phyloP scores from a whole-genome alignment of 176 grass and related monocot species.

The sorghum (Sorghum bicolor) region DNA sequence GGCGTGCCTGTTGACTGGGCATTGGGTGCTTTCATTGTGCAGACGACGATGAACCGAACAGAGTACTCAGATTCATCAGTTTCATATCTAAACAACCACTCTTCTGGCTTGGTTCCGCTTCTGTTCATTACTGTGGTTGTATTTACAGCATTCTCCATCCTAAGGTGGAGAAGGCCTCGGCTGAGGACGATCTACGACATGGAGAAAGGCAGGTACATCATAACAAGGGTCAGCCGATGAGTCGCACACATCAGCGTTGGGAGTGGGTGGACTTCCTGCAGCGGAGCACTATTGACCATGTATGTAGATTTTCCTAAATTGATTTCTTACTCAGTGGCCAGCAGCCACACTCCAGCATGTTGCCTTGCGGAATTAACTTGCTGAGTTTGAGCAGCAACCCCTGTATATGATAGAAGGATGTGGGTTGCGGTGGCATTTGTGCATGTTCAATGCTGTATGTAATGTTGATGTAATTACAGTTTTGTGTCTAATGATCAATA shows the following conservation, averaged over 20 bases:
- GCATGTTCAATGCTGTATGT: not conserved
- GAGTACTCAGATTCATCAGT: conserved; percentile 45
- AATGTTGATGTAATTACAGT: conserved; percentile 18
- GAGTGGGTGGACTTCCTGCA: conserved; percentile 23
- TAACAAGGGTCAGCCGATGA: conserved; percentile 59
- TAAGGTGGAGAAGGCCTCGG: conserved; percentile 55
- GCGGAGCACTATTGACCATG: conserved; percentile 13
- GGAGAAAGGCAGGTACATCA: conserved; percentile 74
- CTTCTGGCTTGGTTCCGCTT: conserved; percentile 37
- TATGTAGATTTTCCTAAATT: conserved; percentile 37
- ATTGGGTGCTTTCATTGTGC: conserved; percentile 77
- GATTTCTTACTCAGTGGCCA: not conserved
- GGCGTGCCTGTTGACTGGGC: conserved; percentile 80
- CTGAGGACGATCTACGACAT: conserved; percentile 67
- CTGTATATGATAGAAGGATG: conserved; percentile 28
- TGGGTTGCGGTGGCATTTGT: conserved; percentile 23
- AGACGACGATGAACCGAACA: conserved; percentile 37
- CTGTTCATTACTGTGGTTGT: conserved; percentile 49
- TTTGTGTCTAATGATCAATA: conserved; percentile 11
- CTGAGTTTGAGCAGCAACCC: conserved; percentile 24
- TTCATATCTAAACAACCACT: conserved; percentile 48
- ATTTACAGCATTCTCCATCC: conserved; percentile 56
- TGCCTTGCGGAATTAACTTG: not conserved
- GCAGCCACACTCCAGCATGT: not conserved
- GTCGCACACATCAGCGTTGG: not conserved